phyloP scores from a whole-genome alignment of 2,329 filamentous ascomycete species.

The Penicillium brevicompactum region DNA sequence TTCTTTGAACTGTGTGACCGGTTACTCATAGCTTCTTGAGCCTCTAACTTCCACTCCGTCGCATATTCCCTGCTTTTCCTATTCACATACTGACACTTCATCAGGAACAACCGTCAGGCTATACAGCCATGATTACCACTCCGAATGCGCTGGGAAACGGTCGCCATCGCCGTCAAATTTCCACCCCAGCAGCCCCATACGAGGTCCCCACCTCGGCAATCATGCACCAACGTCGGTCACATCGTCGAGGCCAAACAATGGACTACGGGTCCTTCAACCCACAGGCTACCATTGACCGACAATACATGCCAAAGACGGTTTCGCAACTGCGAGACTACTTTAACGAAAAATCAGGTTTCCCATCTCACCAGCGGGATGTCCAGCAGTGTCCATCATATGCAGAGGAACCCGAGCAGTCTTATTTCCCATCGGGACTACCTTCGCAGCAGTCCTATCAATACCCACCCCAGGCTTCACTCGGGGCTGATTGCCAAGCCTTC shows the following conservation, averaged over 20 bases:
- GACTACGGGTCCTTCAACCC: constrained; percentile 67
- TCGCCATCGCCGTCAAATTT: constrained; percentile 84
- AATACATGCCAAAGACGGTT: constrained; percentile 25
- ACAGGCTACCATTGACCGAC: constrained; percentile 33
- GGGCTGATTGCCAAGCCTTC: constrained; percentile 31
- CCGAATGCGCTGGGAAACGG: constrained; percentile 54
- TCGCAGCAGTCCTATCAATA: constrained; percentile 29
- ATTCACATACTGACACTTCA: constrained; percentile 52
- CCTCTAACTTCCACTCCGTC: constrained; percentile 18
- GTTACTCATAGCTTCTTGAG: constrained; percentile 14
- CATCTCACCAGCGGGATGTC: constrained; percentile 12
- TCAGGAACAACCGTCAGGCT: constrained; percentile 59
- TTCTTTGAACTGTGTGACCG: constrained; percentile 11
- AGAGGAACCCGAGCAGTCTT: constrained; percentile 52
- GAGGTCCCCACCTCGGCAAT: constrained; percentile 69
- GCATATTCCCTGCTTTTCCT: constrained; percentile 34
- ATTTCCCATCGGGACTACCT: constrained; percentile 14
- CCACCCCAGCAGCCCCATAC: constrained; percentile 72
- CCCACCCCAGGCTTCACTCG: constrained; percentile 29
- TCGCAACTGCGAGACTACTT: constrained; percentile 28
- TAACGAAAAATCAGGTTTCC: constrained; percentile 31
- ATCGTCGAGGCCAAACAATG: constrained; percentile 83
- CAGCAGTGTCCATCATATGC: constrained; percentile 18
- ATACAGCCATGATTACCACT: constrained; percentile 29
- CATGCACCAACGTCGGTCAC: constrained; percentile 52